Percentiles rank a stretch among this genome's conserved stretches.
Conservation (phyloP, 2,329 filamentous ascomycete genomes). For the Aspergillus eucalypticola region DNA sequence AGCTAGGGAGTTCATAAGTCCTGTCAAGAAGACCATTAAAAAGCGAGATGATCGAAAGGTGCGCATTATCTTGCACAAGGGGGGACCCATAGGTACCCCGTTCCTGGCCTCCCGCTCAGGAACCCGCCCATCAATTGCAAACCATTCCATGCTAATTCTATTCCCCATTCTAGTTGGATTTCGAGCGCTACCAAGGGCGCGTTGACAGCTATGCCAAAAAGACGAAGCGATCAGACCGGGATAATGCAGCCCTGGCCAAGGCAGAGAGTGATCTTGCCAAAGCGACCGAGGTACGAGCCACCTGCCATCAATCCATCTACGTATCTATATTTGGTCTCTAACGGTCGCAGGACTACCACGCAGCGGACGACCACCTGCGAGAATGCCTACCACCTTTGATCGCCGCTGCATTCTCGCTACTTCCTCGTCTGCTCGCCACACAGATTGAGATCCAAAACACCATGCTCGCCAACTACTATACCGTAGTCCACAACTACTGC, state of each 20-base stretch:
- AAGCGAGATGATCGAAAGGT: constrained; percentile 78
- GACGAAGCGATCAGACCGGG: constrained; percentile 67
- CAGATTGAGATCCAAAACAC: constrained; percentile 77
- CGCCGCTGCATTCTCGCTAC: constrained; percentile 68
- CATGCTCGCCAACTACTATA: constrained; percentile 76
- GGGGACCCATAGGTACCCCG: not conserved
- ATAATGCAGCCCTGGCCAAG: constrained; percentile 70
- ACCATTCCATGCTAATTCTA: not conserved
- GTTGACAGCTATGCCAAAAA: constrained; percentile 71
- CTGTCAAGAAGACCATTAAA: constrained; percentile 80
- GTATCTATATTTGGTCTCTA: constrained; percentile 6
- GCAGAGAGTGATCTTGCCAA: constrained; percentile 68
- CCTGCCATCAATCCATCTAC: not conserved
- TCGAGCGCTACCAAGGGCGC: constrained; percentile 72
- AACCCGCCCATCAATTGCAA: not conserved
- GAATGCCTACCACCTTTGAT: constrained; percentile 71
- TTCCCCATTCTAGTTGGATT: constrained; percentile 64
- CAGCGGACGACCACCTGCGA: constrained; percentile 72
- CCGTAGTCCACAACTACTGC: constrained; percentile 71
- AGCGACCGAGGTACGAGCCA: constrained; percentile 59
- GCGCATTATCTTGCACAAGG: not conserved
- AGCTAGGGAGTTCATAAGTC: constrained; percentile 67
- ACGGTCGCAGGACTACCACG: constrained; percentile 64
- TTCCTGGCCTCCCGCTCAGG: not conserved
- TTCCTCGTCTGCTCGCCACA: constrained; percentile 68